These are phyloP conservation scores for Garcia nutans DNA, from an alignment of 345 rosid genomes.

Conservation along the genomic window DNA sequence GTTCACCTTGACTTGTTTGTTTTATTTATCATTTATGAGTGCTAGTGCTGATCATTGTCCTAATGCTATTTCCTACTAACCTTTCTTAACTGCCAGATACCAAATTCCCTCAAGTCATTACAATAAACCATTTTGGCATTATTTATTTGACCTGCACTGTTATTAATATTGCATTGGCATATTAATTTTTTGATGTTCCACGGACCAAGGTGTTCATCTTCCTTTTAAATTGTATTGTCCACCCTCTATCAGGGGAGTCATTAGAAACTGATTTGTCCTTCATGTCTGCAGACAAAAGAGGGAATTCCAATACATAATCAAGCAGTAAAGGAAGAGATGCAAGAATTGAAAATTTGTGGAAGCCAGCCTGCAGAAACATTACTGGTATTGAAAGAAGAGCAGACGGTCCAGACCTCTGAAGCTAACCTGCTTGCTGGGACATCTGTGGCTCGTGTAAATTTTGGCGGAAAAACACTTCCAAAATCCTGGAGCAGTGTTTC, in stretches of 20 bases:
- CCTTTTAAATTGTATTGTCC: neutral
- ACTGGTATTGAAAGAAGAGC: constrained; percentile 26
- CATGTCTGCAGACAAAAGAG: constrained; percentile 28
- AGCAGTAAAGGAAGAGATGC: constrained; percentile 45
- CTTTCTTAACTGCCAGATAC: too few species aligned
- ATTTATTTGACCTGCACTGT: too few species aligned
- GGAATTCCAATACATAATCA: constrained; percentile 36
- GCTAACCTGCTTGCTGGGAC: constrained; percentile 5
- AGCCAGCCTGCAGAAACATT: constrained; percentile 32
- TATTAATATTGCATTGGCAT: too few species aligned
- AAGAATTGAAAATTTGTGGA: constrained; percentile 25
- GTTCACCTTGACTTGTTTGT: neutral
- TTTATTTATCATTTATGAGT: too few species aligned
- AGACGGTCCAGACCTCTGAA: constrained; percentile 4
- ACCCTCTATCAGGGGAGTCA: neutral
- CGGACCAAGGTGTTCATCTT: neutral
- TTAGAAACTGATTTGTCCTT: neutral
- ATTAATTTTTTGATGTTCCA: too few species aligned
- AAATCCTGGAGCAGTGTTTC: constrained; percentile 43
- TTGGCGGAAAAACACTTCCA: constrained; percentile 28
- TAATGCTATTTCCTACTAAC: neutral
- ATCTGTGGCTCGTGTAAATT: constrained; percentile 23
- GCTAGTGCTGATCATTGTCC: neutral
- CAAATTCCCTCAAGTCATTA: neutral
- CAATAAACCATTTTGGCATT: neutral